Evolutionary conservation across 768 basidiomycete species (phyloP).

Genomic region (Phaeotremella skinneri): DNA sequence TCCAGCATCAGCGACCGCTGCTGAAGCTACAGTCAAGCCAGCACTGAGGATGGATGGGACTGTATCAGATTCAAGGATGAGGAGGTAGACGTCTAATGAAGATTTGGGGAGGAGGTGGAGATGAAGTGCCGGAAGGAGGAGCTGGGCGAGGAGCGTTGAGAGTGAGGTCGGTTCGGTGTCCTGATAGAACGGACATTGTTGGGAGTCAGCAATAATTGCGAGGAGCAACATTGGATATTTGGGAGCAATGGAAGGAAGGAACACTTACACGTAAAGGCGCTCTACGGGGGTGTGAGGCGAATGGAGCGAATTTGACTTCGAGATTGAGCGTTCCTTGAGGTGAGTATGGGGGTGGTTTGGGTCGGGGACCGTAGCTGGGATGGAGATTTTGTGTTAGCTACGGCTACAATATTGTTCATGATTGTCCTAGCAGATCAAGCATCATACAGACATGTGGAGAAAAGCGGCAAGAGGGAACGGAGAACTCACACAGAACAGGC

Average conservation of each 20-base stretch:
- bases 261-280: constrained; percentile 77
- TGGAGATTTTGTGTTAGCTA: no score
- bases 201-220: neutral
- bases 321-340: constrained; percentile 83
- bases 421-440: no score
- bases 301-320: constrained; percentile 95
- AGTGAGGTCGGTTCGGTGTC: constrained; percentile 91
- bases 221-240: neutral
- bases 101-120: constrained; percentile 92
- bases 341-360: constrained; percentile 53
- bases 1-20: constrained; percentile 80
- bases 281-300: constrained; percentile 72
- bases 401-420: no score
- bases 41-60: constrained; percentile 84
- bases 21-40: constrained; percentile 79
- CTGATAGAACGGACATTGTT: constrained; percentile 53
- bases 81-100: constrained; percentile 84
- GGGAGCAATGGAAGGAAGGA: neutral
- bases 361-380: constrained; percentile 64
- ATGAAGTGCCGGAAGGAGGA: constrained; percentile 72
- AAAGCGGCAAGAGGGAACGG: constrained; percentile 12
- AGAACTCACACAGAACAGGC: constrained; percentile 86
- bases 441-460: constrained; percentile 55
- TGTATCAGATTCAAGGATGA: constrained; percentile 86
- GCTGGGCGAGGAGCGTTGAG: constrained; percentile 75